Evolutionary conservation across 1,139 yeast genomes (phyloP).

Genomic region (Insectozyma bohioensis): DNA sequence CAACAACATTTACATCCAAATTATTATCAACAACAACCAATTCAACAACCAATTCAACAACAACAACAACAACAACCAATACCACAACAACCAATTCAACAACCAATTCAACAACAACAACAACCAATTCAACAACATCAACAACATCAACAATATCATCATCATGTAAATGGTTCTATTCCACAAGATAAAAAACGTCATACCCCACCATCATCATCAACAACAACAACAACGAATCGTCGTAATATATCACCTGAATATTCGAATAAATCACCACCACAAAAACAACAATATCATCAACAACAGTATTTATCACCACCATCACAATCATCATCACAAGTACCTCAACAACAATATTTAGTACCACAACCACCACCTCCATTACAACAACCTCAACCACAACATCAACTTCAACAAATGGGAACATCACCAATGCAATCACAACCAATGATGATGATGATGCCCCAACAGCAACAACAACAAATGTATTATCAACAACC

Average conservation of each 20-base stretch:
- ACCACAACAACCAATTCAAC: background rate
- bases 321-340: background rate
- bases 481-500: slow-evolving; percentile 3
- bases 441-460: slow-evolving; percentile 1
- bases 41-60: slow-evolving; percentile 8
- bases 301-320: background rate
- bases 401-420: slow-evolving; percentile 3
- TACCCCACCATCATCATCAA: no score
- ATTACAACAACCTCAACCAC: slow-evolving; percentile 5
- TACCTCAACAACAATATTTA: slow-evolving; percentile 3
- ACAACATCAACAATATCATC: background rate
- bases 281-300: no score
- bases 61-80: no score
- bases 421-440: background rate
- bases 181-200: no score
- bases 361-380: slow-evolving; percentile 10
- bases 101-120: background rate
- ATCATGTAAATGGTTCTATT: no score
- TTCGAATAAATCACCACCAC: no score
- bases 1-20: background rate
- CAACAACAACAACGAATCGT: no score
- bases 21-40: background rate
- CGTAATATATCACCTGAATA: no score
- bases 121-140: no score
- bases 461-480: background rate